Evolutionary conservation across 805 yeast genomes (phyloP), one percentile per base, ranked within the genome.

Genomic region (Starmerella bombi): DNA sequence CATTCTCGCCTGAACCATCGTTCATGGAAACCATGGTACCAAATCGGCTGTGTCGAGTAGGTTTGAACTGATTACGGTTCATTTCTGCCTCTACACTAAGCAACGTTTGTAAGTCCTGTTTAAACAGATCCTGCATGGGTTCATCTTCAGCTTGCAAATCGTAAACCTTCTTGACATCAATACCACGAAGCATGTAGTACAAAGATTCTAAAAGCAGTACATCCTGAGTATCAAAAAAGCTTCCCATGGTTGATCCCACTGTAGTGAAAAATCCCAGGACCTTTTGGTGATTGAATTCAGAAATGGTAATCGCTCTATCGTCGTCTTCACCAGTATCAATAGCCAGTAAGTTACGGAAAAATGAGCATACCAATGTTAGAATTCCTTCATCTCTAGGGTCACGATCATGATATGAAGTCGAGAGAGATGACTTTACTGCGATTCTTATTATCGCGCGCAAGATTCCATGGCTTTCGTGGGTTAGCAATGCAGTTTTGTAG

Each of bases 1-100:
- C 82, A 72, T 16, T 80, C 59, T 22, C 80, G 22, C 74, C 65
- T 39, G 76, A 75, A 19, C 70, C 67, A 16, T 78, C 72, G 44
- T 77, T 75, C 23, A 88, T 66, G 2, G 93, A 77, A 9, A 85
- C 59, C 46, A 86, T 63, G 0, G 96, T 77, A 1, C 98, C 98
- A 63, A 88, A 88, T 38, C 94, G 69, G 2, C 91, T 86, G 56
- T 88, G 98, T 35, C 98, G 69, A 1, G 83, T 68, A 60, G 57
- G 69, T 70, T 22, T 65, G 63, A 36, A 74, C 67, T 25, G 58
- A 3, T 43, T 54, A 31, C 61, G 64, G 43, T 71, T 73, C 44
- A 77, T 56, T 25, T 67, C 66, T 17, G 69, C 65, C 53, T 88
- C 96, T 40, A 69, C 69, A 2, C 64, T 62, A n/a, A 84, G 62